phyloP scores from a whole-genome alignment of 2,329 filamentous ascomycete genomes.

The Drechslera avenae region DNA sequence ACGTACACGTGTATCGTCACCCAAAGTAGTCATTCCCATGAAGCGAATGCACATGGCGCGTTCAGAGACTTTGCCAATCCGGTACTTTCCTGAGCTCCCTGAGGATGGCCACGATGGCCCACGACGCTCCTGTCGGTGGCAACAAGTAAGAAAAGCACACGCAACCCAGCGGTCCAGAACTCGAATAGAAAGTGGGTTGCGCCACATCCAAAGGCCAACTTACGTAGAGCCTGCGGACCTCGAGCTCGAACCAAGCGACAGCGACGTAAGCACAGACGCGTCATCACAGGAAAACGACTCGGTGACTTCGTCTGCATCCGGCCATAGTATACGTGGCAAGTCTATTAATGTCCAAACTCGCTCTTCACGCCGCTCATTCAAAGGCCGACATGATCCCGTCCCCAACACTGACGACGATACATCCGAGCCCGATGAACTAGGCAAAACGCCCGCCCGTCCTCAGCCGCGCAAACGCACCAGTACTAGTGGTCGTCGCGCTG shows the following conservation, averaged over 20 bases:
- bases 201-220: constrained; percentile 18
- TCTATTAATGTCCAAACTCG: not conserved
- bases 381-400: not conserved
- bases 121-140: constrained; percentile 6
- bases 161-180: constrained; percentile 20
- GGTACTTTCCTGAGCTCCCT: constrained; percentile 26
- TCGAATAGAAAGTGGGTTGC: constrained; percentile 22
- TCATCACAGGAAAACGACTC: not conserved
- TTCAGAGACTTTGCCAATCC: constrained; percentile 16
- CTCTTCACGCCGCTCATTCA: not conserved
- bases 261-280: not conserved
- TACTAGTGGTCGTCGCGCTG: not conserved
- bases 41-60: constrained; percentile 28
- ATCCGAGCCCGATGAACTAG: constrained; percentile 21
- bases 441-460: constrained; percentile 12
- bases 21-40: constrained; percentile 33
- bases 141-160: constrained; percentile 9
- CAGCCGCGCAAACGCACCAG: constrained; percentile 2
- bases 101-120: constrained; percentile 16
- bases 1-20: constrained; percentile 32
- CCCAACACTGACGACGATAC: not conserved
- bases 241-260: not conserved
- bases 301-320: not conserved
- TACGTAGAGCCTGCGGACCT: constrained; percentile 17
- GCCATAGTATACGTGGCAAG: not conserved